Base-by-base conservation (phyloP, 768 basidiomycete genomes). In the Kwoniella botswanensis region DNA sequence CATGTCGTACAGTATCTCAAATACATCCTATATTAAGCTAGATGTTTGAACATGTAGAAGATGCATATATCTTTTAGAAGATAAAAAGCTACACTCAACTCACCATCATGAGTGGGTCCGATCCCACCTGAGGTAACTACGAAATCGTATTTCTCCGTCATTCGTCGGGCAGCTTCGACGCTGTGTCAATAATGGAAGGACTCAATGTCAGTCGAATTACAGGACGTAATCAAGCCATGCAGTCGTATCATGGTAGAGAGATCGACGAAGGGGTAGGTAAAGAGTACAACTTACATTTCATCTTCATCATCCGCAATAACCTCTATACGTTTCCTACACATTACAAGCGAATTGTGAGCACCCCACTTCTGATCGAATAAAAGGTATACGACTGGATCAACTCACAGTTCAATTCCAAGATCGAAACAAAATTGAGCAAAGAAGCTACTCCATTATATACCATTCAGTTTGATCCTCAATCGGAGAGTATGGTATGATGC, bases 41-140 rank as follows among this genome's bases (percentile, higher is more conserved):
- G 26, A 26, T 13, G 52, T 29, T 29, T 17, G 29, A 1, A 24
- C n/a, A 46, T 17, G n/a, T 22, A 54, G 61, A 10, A 21, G 7
- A 18, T 26, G 26, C 26, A 26, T 26, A 26, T 26, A 26, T 26
- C 26, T 26, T 2, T 26, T 2, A 26, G 26, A 3, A 26, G 26
- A 26, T 26, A 5, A 41, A 7, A 42, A n/a, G 63, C 12, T n/a
- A 6, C 53, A 60, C 59, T 15, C 44, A 50, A 81, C 87, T 67
- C 73, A 92, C 92, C 92, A 78, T 93, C 93, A 78, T 94, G 93
- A 13, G 93, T 95, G 2, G 93, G 92, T 0, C 93, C 93, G 65
- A 97, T 93, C 0, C 95, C 94, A 1, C 95, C 94, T 13, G 89
- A 90, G 0, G 93, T 95, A 64, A 98, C 87, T 35, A 97, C 94